Base-by-base conservation (phyloP, 306 rosid species). In the Carpinus fangiana region DNA sequence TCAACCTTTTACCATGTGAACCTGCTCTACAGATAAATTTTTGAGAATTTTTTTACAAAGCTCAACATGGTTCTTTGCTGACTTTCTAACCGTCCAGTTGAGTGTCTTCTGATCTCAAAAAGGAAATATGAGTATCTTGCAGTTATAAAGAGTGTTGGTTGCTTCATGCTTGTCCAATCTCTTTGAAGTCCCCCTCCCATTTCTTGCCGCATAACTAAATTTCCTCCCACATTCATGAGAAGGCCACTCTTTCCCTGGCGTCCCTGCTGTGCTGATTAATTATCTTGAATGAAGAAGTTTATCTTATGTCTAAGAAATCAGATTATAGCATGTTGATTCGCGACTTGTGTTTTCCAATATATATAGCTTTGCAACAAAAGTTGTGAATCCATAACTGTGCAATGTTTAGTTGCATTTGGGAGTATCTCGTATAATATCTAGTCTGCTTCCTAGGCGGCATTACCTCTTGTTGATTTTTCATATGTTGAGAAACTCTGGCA, bases 21-120 rank as follows among this genome's bases (percentile, higher is more conserved):
- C 70, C 47, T 61, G 77, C 54, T 74, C 52, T 47, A 17, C 9
- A 67, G 54, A 48, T 78, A 62, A 78, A 45, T 21, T 65, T 20
- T 64, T 5, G 21, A 20, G 62, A 11, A 11, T 26, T 23, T 11
- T 48, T 38, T 72, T 52, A 5, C 12, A n/a, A 67, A 48, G 3
- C 21, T 62, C 31, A 20, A 17, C 11, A 10, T 13, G 11, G 74
- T 11, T 43, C 10, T 62, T 62, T 28, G 11, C 43, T 16, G n/a
- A 60, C 56, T 67, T 41, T 47, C 52, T 77, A 43, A 13, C 66
- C 23, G 12, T 34, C 65, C 13, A 34, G 52, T 53, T 28, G 16
- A 60, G 12, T 48, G 62, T 55, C 34, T 52, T 48, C 14, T 11
- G 60, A 20, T 55, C 34, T 56, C 51, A 59, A 13, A 34, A 21